phyloP scores from a whole-genome alignment of 1,284 basidiomycete species.

The Cutaneotrichosporon spelunceum region DNA sequence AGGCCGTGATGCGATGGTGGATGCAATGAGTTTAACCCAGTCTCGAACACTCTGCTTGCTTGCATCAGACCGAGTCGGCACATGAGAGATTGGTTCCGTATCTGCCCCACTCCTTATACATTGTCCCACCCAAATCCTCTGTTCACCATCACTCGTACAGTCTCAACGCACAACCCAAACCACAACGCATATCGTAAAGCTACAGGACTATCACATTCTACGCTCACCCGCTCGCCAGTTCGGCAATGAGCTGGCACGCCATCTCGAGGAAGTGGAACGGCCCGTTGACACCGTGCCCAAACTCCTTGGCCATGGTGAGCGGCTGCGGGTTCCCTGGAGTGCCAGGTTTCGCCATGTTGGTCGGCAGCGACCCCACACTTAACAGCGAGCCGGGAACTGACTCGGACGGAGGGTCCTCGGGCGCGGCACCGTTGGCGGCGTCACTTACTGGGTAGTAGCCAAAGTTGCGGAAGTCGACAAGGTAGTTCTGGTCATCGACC shows the following conservation, averaged over 20 bases:
- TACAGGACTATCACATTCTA: background rate
- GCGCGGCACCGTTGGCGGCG: constrained; percentile 61
- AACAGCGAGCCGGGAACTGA: constrained; percentile 24
- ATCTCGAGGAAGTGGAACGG: constrained; percentile 98
- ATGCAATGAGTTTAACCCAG: no score
- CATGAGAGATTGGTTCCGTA: no score
- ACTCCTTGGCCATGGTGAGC: constrained; percentile 4
- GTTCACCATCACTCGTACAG: no score
- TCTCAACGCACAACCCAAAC: no score
- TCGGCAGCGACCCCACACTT: constrained; percentile 1
- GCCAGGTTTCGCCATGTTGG: background rate
- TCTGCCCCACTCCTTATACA: background rate
- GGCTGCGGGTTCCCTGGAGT: background rate
- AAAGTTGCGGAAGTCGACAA: constrained; percentile 97
- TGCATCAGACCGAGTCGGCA: no score
- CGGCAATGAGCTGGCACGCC: constrained; percentile 64
- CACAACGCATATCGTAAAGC: constrained; percentile 14
- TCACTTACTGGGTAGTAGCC: constrained; percentile 67
- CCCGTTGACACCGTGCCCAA: constrained; percentile 61
- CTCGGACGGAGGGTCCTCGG: constrained; percentile 53
- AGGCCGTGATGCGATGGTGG: no score
- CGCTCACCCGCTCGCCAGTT: constrained; percentile 45
- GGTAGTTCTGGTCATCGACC: constrained; percentile 91
- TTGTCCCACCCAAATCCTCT: background rate
- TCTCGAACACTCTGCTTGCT: no score